Percentiles rank a stretch among this genome's conserved stretches.
These are phyloP conservation scores for Mycena indigotica DNA, from an alignment of 768 basidiomycete genomes.

Conservation along the genomic window DNA sequence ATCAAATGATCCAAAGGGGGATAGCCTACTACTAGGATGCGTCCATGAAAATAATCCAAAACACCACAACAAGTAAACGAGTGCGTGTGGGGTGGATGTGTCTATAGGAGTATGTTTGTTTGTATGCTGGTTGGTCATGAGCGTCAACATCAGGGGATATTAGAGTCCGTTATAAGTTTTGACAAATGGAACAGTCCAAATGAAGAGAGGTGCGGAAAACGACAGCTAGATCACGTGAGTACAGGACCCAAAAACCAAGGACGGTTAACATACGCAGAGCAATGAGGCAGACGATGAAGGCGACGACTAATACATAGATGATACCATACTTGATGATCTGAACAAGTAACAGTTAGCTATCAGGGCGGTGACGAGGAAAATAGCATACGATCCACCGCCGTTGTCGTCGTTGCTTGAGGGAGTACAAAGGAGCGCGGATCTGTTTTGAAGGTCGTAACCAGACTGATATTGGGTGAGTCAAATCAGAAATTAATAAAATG, in stretches of 20 bases:
- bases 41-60: conserved; percentile 42
- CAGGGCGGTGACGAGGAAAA: neutral
- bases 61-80: conserved; percentile 31
- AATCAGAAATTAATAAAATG: conserved; percentile 4
- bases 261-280: conserved; percentile 70
- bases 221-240: conserved; percentile 45
- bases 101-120: conserved; percentile 13
- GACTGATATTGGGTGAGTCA: conserved; percentile 50
- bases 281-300: conserved; percentile 75
- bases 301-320: conserved; percentile 69
- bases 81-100: conserved; percentile 30
- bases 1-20: conserved; percentile 36
- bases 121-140: conserved; percentile 29
- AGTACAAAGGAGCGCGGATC: conserved; percentile 89
- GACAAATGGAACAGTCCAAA: conserved; percentile 67
- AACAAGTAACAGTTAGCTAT: conserved; percentile 13
- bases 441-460: conserved; percentile 96
- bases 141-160: too few relatives aligned
- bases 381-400: conserved; percentile 83
- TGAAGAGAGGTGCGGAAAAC: conserved; percentile 62
- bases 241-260: conserved; percentile 18
- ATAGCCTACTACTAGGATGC: conserved; percentile 31
- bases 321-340: conserved; percentile 84
- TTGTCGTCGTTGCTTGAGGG: conserved; percentile 85
- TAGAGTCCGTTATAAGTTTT: conserved; percentile 61